phyloP scores from a whole-genome alignment of 2,329 filamentous ascomycete genomes.

The Onygena corvina region DNA sequence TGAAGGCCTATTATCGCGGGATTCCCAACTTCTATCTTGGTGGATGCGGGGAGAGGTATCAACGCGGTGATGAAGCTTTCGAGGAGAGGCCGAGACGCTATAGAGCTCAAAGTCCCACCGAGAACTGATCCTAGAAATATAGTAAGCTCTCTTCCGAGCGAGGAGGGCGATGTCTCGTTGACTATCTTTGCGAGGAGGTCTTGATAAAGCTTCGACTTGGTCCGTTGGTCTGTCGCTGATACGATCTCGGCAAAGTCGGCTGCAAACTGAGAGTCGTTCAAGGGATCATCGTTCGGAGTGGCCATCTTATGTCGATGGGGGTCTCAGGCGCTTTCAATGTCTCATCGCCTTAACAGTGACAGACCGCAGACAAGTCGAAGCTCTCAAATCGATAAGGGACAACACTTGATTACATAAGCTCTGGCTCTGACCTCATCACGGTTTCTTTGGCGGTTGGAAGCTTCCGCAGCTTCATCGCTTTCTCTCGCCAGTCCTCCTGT shows the following conservation, averaged over 20 bases:
- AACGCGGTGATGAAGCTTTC: slow-evolving; percentile 55
- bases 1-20: slow-evolving; percentile 58
- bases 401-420: no score
- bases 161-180: slow-evolving; percentile 32
- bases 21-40: slow-evolving; percentile 63
- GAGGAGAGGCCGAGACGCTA: slow-evolving; percentile 61
- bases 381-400: no score
- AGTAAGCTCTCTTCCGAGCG: slow-evolving; percentile 50
- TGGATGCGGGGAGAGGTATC: slow-evolving; percentile 41
- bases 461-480: background rate
- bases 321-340: background rate
- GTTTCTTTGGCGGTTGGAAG: background rate
- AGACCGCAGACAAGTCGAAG: no score
- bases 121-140: slow-evolving; percentile 60
- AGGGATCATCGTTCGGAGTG: slow-evolving; percentile 18
- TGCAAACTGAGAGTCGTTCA: slow-evolving; percentile 41
- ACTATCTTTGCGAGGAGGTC: slow-evolving; percentile 47
- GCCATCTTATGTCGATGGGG: background rate
- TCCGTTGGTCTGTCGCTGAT: slow-evolving; percentile 35
- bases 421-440: slow-evolving; percentile 2
- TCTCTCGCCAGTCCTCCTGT: background rate
- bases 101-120: slow-evolving; percentile 58
- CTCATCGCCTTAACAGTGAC: no score
- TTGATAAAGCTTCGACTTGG: slow-evolving; percentile 46
- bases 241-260: slow-evolving; percentile 41